A percentile compares a stretch with the other conserved stretches of the same genome.
Evolutionary conservation across 805 yeast species (phyloP).

Genomic region (Helenozyma baotianmanensis): DNA sequence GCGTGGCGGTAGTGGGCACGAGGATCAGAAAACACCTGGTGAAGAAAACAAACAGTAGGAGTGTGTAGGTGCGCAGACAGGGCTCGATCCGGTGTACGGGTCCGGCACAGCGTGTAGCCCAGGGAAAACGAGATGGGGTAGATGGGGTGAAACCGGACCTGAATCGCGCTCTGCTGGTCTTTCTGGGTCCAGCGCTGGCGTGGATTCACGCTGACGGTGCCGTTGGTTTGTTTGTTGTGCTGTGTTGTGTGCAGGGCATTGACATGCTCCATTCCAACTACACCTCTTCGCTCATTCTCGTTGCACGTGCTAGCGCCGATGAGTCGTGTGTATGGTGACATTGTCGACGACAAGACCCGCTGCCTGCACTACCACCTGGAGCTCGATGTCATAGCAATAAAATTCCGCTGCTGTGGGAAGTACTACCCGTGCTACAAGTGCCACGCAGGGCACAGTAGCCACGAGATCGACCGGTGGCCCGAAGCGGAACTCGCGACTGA

Average conservation of each 20-base stretch:
- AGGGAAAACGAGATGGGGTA: too few relatives aligned
- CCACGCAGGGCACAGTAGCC: constrained; percentile 21
- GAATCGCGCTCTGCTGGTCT: too few relatives aligned
- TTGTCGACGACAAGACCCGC: constrained; percentile 30
- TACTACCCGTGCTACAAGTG: constrained; percentile 40
- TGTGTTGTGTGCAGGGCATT: too few relatives aligned
- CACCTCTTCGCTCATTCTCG: too few relatives aligned
- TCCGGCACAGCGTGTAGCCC: too few relatives aligned
- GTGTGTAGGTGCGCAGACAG: neutral
- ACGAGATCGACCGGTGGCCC: constrained; percentile 13
- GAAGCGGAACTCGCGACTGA: constrained; percentile 7
- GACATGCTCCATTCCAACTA: too few relatives aligned
- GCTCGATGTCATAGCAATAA: constrained; percentile 37
- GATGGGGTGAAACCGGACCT: too few relatives aligned
- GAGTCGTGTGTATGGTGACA: constrained; percentile 10
- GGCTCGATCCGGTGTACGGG: constrained; percentile 2
- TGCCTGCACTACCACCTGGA: constrained; percentile 33
- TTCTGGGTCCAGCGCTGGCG: too few relatives aligned
- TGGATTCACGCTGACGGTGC: too few relatives aligned
- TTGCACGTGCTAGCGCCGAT: too few relatives aligned
- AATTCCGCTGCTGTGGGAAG: constrained; percentile 32
- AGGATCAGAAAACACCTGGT: neutral
- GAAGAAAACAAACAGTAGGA: constrained; percentile 1
- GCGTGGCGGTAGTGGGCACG: too few relatives aligned
- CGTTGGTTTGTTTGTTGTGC: too few relatives aligned